phyloP scores from a whole-genome alignment of 2,329 filamentous ascomycete genomes.

The Septoria petroselini region DNA sequence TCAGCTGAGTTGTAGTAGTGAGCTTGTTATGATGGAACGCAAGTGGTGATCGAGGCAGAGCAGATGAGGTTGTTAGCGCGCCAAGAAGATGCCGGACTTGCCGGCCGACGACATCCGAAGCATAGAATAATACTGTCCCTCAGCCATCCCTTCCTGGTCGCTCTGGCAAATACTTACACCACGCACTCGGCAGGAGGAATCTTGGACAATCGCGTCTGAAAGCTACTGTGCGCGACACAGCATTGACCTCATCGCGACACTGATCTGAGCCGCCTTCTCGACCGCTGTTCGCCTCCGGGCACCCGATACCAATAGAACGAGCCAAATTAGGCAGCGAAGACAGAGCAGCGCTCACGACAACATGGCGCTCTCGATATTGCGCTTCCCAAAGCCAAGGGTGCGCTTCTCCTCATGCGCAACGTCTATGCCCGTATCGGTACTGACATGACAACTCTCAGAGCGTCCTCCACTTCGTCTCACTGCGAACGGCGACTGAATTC shows the following conservation, averaged over 20 bases:
- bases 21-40: too few relatives aligned
- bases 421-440: not conserved
- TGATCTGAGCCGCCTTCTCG: not conserved
- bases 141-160: too few relatives aligned
- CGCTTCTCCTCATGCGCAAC: not conserved
- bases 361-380: conserved; percentile 18
- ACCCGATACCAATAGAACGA: conserved; percentile 1
- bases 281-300: conserved; percentile 7
- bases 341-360: not conserved
- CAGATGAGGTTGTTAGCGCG: too few relatives aligned
- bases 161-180: too few relatives aligned
- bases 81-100: too few relatives aligned
- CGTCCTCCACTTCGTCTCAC: conserved; percentile 80
- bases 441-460: conserved; percentile 52
- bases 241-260: not conserved
- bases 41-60: too few relatives aligned
- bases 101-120: too few relatives aligned
- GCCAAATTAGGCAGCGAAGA: not conserved
- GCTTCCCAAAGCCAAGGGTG: conserved; percentile 20
- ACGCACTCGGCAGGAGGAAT: too few relatives aligned
- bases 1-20: too few relatives aligned
- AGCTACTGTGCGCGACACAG: conserved; percentile 2
- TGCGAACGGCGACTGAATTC: conserved; percentile 81
- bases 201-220: not conserved
- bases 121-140: too few relatives aligned